Conservation (phyloP, 106 monocot genomes). For the Chionographis japonica region DNA sequence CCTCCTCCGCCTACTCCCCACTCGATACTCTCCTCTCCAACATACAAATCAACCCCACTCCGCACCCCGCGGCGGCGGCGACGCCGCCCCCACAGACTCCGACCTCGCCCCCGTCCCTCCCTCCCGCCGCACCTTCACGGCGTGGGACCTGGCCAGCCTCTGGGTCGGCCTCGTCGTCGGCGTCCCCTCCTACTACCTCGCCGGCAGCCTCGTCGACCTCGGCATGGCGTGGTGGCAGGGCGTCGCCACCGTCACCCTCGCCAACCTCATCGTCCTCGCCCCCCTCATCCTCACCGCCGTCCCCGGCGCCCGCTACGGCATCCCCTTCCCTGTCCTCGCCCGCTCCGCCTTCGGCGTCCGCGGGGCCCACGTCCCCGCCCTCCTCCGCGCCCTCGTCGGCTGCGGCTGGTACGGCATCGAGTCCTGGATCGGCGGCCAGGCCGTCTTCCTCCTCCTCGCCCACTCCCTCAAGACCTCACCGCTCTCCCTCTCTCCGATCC, state of each 20-base stretch:
- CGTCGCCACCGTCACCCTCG: slow-evolving; percentile 42
- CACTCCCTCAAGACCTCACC: slow-evolving; percentile 25
- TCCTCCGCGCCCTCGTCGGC: slow-evolving; percentile 79
- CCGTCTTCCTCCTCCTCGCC: slow-evolving; percentile 68
- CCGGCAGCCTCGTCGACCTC: slow-evolving; percentile 64
- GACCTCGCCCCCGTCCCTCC: slow-evolving; percentile 45
- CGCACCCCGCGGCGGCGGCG: not conserved
- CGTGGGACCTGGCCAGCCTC: slow-evolving; percentile 50
- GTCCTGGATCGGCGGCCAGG: slow-evolving; percentile 88
- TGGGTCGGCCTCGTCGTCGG: slow-evolving; percentile 78
- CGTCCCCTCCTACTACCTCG: slow-evolving; percentile 78
- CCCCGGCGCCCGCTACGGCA: slow-evolving; percentile 60
- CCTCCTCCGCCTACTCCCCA: not conserved
- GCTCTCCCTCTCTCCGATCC: not conserved
- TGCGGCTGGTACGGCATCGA: slow-evolving; percentile 98
- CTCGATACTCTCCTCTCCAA: not conserved
- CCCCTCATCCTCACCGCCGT: slow-evolving; percentile 59
- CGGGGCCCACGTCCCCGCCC: slow-evolving; percentile 73
- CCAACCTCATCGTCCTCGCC: slow-evolving; percentile 48
- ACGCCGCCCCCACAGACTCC: not conserved
- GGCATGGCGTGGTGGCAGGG: slow-evolving; percentile 81
- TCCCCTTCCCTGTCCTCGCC: slow-evolving; percentile 89
- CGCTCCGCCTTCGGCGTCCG: slow-evolving; percentile 70
- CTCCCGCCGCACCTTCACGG: slow-evolving; percentile 44
- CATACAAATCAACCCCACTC: not conserved